phyloP scores from a whole-genome alignment of 1,284 basidiomycete species.

The Filobasidium uniguttulatum region DNA sequence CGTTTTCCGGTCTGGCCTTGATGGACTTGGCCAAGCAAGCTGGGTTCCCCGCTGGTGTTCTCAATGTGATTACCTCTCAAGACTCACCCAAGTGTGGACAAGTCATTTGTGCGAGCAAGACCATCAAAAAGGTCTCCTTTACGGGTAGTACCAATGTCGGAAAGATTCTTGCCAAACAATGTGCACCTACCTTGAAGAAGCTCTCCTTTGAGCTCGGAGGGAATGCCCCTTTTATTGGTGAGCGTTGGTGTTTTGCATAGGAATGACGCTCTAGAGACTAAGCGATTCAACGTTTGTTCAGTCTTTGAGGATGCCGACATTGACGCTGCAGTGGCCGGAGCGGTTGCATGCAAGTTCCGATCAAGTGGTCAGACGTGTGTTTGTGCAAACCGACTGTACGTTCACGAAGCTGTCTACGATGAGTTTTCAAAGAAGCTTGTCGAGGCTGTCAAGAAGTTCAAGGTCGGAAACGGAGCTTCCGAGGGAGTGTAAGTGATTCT shows the following conservation, averaged over 20 bases:
- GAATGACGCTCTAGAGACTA: conserved; percentile 19
- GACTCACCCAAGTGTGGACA: conserved; percentile 21
- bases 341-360: conserved; percentile 83
- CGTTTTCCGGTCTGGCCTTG: conserved; percentile 80
- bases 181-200: conserved; percentile 83
- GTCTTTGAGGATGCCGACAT: conserved; percentile 96
- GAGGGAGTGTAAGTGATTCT: conserved; percentile 50
- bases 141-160: conserved; percentile 83
- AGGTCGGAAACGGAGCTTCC: conserved; percentile 78
- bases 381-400: conserved; percentile 58
- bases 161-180: conserved; percentile 72
- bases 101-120: conserved; percentile 26
- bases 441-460: conserved; percentile 63
- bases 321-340: conserved; percentile 83
- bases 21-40: conserved; percentile 75
- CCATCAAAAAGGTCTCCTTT: conserved; percentile 65
- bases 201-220: conserved; percentile 66
- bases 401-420: conserved; percentile 46
- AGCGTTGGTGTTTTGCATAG: not conserved
- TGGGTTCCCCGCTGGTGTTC: conserved; percentile 83
- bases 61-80: conserved; percentile 69
- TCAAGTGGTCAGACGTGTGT: conserved; percentile 67
- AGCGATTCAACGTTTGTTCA: too few relatives aligned
- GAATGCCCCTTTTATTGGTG: conserved; percentile 36
- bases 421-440: conserved; percentile 32